Evolutionary conservation across 2,329 filamentous ascomycete genomes (phyloP).

Genomic region (Hirsutella thompsonii): DNA sequence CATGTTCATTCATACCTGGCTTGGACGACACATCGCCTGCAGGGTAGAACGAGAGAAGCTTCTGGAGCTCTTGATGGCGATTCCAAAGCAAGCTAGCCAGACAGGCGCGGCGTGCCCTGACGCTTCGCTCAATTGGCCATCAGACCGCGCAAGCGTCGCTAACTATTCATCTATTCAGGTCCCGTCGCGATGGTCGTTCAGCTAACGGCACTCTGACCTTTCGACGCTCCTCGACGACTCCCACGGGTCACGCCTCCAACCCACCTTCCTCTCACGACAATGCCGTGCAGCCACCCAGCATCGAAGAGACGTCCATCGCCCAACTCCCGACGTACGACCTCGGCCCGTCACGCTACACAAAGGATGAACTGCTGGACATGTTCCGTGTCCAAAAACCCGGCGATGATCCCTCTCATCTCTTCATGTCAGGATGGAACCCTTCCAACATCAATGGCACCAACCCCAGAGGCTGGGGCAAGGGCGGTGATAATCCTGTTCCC

Average conservation of each 20-base stretch:
- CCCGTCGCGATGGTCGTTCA: constrained; percentile 42
- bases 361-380: constrained; percentile 66
- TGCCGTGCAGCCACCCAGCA: constrained; percentile 23
- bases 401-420: constrained; percentile 50
- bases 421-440: constrained; percentile 69
- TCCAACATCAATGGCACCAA: constrained; percentile 52
- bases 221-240: constrained; percentile 49
- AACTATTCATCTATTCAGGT: constrained; percentile 25
- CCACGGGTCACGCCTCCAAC: constrained; percentile 29
- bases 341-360: constrained; percentile 54
- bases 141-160: background rate
- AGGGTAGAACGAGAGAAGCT: too few relatives aligned
- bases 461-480: constrained; percentile 63
- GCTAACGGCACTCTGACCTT: constrained; percentile 53
- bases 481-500: constrained; percentile 57
- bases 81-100: background rate
- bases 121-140: background rate
- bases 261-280: constrained; percentile 21
- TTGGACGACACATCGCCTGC: too few relatives aligned
- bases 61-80: too few relatives aligned
- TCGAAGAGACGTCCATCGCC: constrained; percentile 21
- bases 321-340: constrained; percentile 17
- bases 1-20: too few relatives aligned
- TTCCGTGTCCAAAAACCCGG: constrained; percentile 41
- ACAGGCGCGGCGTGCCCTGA: background rate